Evolutionary conservation across 805 yeast species (phyloP).

Genomic region (Spathaspora arborariae): DNA sequence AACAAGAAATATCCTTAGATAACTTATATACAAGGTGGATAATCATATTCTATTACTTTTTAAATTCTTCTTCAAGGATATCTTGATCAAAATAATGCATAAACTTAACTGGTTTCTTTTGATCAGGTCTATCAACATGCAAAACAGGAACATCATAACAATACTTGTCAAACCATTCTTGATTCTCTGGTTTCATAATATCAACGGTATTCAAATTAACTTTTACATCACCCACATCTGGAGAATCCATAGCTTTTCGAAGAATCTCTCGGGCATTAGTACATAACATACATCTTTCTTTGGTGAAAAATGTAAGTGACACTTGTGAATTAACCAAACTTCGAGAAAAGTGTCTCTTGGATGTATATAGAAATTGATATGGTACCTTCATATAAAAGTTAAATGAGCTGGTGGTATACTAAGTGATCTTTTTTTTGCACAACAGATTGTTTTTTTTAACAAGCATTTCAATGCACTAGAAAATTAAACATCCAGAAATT

Average conservation of each 20-base stretch:
- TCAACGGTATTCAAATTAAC: constrained; percentile 45
- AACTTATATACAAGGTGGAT: neutral
- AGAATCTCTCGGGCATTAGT: constrained; percentile 58
- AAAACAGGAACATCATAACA: constrained; percentile 79
- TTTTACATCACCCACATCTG: constrained; percentile 17
- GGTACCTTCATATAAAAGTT: neutral
- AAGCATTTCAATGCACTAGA: too few species aligned
- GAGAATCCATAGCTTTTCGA: constrained; percentile 34
- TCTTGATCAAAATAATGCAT: constrained; percentile 64
- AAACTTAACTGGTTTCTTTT: constrained; percentile 49
- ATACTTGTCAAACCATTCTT: constrained; percentile 65
- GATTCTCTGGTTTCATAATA: constrained; percentile 56
- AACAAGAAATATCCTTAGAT: neutral
- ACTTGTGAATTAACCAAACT: constrained; percentile 1
- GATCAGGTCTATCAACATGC: constrained; percentile 53
- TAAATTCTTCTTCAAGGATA: constrained; percentile 51
- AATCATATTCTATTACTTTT: neutral
- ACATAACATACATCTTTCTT: constrained; percentile 67
- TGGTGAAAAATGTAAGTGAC: constrained; percentile 58
- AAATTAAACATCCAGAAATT: too few species aligned
- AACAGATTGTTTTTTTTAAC: neutral
- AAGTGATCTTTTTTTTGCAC: neutral
- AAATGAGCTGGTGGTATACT: neutral
- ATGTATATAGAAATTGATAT: neutral
- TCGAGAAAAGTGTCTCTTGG: neutral